Base-by-base conservation (phyloP, 768 basidiomycete species). In the Suillus clintonianus region DNA sequence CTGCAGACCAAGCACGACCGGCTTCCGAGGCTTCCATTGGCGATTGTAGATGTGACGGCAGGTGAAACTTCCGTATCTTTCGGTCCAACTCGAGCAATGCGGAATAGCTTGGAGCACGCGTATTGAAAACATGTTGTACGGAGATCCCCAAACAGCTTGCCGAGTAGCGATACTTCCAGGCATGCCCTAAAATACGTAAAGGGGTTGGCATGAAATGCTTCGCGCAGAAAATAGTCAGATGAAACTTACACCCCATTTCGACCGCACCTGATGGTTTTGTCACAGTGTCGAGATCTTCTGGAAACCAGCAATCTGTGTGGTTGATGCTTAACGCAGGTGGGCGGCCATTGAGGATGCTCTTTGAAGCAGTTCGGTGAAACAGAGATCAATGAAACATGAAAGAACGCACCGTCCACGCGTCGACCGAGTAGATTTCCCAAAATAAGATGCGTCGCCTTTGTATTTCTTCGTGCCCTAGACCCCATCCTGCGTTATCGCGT, bases 371-470 rank as follows among this genome's bases (percentile, higher is more conserved):
- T 24, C 48, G 41, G 55, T 36, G 24, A 13, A 13, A 24, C 34
- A 50, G 15, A 17, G 7, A 32, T 24, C 62, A 9, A 43, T 57
- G 19, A 50, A 64, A 57, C 32, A 36, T 37, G 30, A 62, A 63
- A 36, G 3, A 19, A 76, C 79, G 62, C 64, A 82, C 84, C 60
- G 78, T 77, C 82, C 84, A 86, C 9, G 78, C 73, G 68, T 86
- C 83, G 75, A 79, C 83, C 19, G 78, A 75, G 67, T 78, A 83
- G 10, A 85, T 70, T 62, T 86, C 85, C 85, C 85, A 86, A 69
- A 85, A 86, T 43, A 85, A 60, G 45, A 76, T 69, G 57, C 85
- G 77, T 39, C 80, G 71, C 37, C 82, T 74, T 64, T 85, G 82
- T 4, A 81, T 68, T 63, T 86, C 85, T 22, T 79, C 80, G 6